Percentiles rank a stretch among this genome's conserved stretches.
phyloP scores from a whole-genome alignment of 1,139 yeast species.

The Kurtzmaniella quercitrusa region DNA sequence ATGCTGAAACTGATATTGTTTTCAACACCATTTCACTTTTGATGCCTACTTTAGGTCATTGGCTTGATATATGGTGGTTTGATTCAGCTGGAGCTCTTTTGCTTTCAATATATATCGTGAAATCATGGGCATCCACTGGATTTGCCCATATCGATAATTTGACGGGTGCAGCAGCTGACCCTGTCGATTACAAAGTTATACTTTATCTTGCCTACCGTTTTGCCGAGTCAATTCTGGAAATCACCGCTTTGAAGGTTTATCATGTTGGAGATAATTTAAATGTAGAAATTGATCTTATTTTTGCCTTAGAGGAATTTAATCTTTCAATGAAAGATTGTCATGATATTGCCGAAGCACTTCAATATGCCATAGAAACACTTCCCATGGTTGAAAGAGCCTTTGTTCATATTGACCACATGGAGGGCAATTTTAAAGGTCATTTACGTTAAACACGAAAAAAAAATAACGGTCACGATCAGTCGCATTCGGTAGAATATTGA shows the following conservation, averaged over 20 bases:
- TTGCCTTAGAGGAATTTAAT: constrained; percentile 41
- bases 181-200: constrained; percentile 60
- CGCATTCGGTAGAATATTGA: too few species aligned
- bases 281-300: constrained; percentile 72
- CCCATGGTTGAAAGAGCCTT: constrained; percentile 78
- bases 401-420: constrained; percentile 74
- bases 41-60: constrained; percentile 62
- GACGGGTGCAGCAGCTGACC: constrained; percentile 69
- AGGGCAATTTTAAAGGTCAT: constrained; percentile 51
- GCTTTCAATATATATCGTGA: constrained; percentile 58
- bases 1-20: constrained; percentile 73
- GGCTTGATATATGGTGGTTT: constrained; percentile 59
- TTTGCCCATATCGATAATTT: constrained; percentile 70
- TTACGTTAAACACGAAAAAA: constrained; percentile 17
- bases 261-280: constrained; percentile 76
- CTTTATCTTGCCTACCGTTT: constrained; percentile 66
- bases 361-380: constrained; percentile 72
- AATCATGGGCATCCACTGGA: constrained; percentile 62
- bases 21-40: constrained; percentile 66
- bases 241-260: constrained; percentile 68
- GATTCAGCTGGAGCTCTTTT: constrained; percentile 67
- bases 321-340: constrained; percentile 64
- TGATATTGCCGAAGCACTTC: constrained; percentile 78
- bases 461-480: too few species aligned
- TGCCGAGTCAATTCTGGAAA: constrained; percentile 61